Base-by-base conservation (phyloP, 202 grass and related monocot genomes). In the Cymbopogon flexuosus region DNA sequence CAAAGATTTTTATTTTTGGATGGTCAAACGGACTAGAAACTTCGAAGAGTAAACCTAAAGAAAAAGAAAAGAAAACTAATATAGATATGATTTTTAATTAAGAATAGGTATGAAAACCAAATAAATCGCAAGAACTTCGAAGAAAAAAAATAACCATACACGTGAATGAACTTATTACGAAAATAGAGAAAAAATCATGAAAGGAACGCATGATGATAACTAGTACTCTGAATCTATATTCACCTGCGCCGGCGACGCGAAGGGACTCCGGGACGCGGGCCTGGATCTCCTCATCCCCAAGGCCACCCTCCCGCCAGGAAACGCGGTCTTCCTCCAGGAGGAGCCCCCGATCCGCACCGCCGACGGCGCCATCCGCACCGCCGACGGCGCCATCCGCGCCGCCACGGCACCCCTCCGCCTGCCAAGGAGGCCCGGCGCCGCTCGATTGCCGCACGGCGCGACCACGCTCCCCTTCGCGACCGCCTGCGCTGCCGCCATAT, bases 161-260 rank as follows among this genome's bases (percentile, higher is more conserved):
- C 29, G 12, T 16, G 13, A 45, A 56, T 34, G 43, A 46, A 15
- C 13, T 46, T 46, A 46, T 57, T 57, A 46, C 13, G 9, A 42
- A 3, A 11, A 10, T 0, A 3, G 56, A 60, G 1, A 7, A 1
- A 1, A 52, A 2, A 27, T 33, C 3, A 6, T 58, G 3, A 27
- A 1, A 22, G 10, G 42, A 58, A 76, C 70, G 27, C n/a, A 64
- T 66, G 22, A 22, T 35, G 27, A 27, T 42, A 62, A 45, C 22
- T 30, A 43, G 52, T 21, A 21, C 27, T 33, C 1, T 4, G 33
- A 78, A 68, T 39, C 6, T 23, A 15, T 79, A 88, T 81, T 68
- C 71, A 96, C 90, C 82, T 85, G 87, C 7, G 88, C 80, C 58
- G 93, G 87, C 45, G 92, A 91, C 24, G 90, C 78, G 19, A 90